Conservation (phyloP, 768 basidiomycete genomes). For the Dacryopinax primogenitus region DNA sequence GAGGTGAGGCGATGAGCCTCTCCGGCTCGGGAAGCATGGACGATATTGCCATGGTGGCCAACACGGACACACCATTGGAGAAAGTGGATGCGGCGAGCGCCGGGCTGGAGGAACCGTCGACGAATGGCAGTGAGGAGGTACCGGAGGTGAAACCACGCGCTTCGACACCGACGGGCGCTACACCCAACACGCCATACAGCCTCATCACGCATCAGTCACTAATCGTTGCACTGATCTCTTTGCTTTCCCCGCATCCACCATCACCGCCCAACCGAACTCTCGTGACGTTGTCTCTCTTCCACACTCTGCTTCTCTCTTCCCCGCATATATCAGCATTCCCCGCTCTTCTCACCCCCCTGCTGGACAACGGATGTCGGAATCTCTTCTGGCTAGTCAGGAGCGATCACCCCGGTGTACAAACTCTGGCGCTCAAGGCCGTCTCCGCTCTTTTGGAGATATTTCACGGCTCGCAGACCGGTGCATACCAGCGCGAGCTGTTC, state of each 20-base stretch:
- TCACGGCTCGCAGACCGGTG: not conserved
- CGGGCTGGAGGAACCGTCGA: not conserved
- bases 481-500: constrained; percentile 76
- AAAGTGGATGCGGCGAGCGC: not conserved
- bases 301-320: constrained; percentile 46
- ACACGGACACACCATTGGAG: not conserved
- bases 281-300: constrained; percentile 74
- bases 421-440: constrained; percentile 69
- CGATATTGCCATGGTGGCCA: not conserved
- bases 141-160: no score
- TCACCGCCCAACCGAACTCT: constrained; percentile 92
- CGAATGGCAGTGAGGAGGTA: not conserved
- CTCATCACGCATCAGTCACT: constrained; percentile 87
- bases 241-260: constrained; percentile 76
- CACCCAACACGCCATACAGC: constrained; percentile 46
- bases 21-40: not conserved
- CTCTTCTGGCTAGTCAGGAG: constrained; percentile 93
- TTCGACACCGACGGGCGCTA: not conserved
- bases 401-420: constrained; percentile 67
- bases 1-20: not conserved
- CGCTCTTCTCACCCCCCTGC: constrained; percentile 59
- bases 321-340: constrained; percentile 60
- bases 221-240: constrained; percentile 84
- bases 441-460: constrained; percentile 50
- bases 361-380: constrained; percentile 88